These are phyloP conservation scores for Backusella tuberculispora DNA, from an alignment of 192 early-diverging fungal genomes.

Conservation along the genomic window DNA sequence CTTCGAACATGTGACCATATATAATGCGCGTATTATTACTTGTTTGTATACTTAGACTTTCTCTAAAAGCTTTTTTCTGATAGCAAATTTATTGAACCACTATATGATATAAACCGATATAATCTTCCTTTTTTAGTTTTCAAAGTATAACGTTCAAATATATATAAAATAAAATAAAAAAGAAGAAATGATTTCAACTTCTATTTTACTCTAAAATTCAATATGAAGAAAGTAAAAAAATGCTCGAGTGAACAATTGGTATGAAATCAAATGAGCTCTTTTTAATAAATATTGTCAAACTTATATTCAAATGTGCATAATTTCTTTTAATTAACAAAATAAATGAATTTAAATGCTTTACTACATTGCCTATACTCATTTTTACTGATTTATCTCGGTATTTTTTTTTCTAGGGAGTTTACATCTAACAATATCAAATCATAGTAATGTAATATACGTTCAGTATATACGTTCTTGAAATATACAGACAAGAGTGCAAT, in stretches of 20 bases:
- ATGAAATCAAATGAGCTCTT: not conserved
- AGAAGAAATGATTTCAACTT: no score
- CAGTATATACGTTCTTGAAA: not conserved
- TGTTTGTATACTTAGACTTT: no score
- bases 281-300: not conserved
- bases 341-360: not conserved
- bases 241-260: not conserved
- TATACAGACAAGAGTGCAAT: not conserved
- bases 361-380: not conserved
- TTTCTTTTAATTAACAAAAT: slow-evolving; percentile 1
- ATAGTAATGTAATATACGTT: not conserved
- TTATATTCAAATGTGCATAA: not conserved
- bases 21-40: no score
- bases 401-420: not conserved
- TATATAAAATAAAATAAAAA: no score
- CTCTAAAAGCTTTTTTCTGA: no score
- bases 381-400: not conserved
- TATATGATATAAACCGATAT: no score
- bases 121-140: no score
- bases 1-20: no score
- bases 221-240: not conserved
- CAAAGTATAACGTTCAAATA: no score
- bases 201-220: no score
- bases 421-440: not conserved
- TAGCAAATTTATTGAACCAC: no score